Conservation (phyloP, 306 rosid genomes). For the Cicer judaicum region DNA sequence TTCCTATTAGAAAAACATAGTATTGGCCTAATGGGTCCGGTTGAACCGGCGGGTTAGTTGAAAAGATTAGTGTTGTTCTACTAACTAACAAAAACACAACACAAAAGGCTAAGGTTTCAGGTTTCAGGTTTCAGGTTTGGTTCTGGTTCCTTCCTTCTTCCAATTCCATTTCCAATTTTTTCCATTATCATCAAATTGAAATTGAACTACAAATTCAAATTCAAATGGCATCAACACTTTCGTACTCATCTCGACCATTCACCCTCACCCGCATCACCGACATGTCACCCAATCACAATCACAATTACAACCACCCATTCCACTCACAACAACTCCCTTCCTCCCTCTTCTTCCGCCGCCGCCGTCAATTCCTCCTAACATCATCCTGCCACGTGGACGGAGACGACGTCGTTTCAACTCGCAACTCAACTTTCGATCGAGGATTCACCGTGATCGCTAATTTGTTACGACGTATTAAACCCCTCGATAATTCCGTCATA, state of each 20-base stretch:
- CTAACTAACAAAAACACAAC: no score
- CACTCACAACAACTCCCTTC: conserved; percentile 43
- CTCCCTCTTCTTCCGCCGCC: conserved; percentile 33
- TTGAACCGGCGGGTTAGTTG: no score
- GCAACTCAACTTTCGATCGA: conserved; percentile 66
- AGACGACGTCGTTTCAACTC: conserved; percentile 87
- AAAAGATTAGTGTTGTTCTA: no score
- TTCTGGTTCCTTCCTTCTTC: neutral
- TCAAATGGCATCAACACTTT: conserved; percentile 54
- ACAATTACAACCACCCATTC: conserved; percentile 43
- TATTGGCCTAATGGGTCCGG: no score
- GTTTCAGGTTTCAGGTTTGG: no score
- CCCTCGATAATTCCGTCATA: conserved; percentile 79
- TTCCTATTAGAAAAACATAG: no score
- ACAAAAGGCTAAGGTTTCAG: no score
- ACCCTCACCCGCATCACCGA: conserved; percentile 62
- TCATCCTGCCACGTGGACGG: conserved; percentile 72
- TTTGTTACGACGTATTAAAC: conserved; percentile 84
- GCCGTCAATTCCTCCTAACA: conserved; percentile 37
- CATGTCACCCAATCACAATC: conserved; percentile 48
- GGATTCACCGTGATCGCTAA: conserved; percentile 87
- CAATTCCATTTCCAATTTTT: neutral
- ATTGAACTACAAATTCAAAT: conserved; percentile 25
- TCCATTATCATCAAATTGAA: neutral
- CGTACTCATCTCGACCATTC: conserved; percentile 64